Evolutionary conservation across 805 yeast genomes (phyloP), one percentile per base, ranked within the genome.

Genomic region (Candida sonorensis): DNA sequence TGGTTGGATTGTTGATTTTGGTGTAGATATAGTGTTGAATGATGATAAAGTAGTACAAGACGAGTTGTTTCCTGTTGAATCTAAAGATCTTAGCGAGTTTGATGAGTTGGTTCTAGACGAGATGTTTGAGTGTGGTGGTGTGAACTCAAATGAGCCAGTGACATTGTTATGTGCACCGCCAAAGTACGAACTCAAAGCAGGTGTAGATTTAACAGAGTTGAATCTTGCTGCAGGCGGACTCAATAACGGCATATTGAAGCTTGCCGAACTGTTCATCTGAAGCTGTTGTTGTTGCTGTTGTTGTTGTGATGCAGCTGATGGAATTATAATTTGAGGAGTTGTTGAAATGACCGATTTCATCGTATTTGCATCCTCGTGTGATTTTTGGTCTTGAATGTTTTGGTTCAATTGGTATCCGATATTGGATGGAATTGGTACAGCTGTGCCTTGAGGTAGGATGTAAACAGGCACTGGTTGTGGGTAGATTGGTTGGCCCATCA

Each of bases 101-200:
- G 59, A 28, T 2, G 60, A 54, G 21, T 45, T 54, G n/a, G 60
- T 55, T 18, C 55, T 40, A 11, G 60, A 53, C 3, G 58, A 48
- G 2, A 51, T 26, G 15, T 40, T 45, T 19, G 57, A 55, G 23
- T 45, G 51, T 7, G 59, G 57, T 6, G 57, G 53, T 3, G 46
- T 36, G 30, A 49, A 46, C 18, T 51, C 51, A 21, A 39, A 36
- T 17, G 43, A 10, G 15, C 13, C 29, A 7, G 15, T 10, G 6
- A 29, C 27, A 8, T 33, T 17, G n/a, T n/a, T n/a, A n/a, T n/a
- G n/a, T n/a, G n/a, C n/a, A n/a, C n/a, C n/a, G 10, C 37, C 42
- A 24, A 50, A 45, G 25, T 44, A 47, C 4, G 43, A 35, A 17
- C 35, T 33, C 19, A 46, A 31, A 8, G 48, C 26, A 14, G 53